These are phyloP conservation scores for Corchorus olitorius DNA, from an alignment of 345 rosid genomes.

Conservation along the genomic window DNA sequence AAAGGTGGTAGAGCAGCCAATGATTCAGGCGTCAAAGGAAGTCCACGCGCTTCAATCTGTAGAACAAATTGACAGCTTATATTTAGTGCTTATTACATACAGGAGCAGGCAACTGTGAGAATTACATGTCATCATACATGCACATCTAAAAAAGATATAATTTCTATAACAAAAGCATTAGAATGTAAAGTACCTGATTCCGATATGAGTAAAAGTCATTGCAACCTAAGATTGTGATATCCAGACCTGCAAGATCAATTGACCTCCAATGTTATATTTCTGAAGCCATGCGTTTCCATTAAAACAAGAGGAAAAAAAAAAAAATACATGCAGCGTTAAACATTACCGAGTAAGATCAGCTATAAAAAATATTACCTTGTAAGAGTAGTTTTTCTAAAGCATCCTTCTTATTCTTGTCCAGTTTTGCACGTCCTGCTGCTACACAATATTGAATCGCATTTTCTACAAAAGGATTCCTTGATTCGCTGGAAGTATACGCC, in stretches of 20 bases:
- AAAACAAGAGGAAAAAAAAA: neutral
- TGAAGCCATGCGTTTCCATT: neutral
- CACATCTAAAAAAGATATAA: neutral
- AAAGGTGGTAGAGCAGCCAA: conserved; percentile 82
- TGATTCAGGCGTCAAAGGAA: conserved; percentile 80
- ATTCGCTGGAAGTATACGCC: conserved; percentile 52
- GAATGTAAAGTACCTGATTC: conserved; percentile 59
- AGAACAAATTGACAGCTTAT: conserved; percentile 8
- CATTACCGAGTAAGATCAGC: conserved; percentile 64
- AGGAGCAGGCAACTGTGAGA: neutral
- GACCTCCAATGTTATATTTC: conserved; percentile 32
- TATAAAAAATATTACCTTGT: conserved; percentile 48
- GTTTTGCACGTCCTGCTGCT: conserved; percentile 74
- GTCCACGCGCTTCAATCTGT: conserved; percentile 86
- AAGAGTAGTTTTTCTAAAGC: conserved; percentile 65
- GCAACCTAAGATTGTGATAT: conserved; percentile 83
- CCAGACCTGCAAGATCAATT: conserved; percentile 69
- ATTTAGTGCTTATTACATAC: neutral
- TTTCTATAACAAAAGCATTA: conserved; percentile 5
- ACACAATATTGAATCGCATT: conserved; percentile 74
- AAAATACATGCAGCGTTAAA: conserved; percentile 19
- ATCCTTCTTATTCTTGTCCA: conserved; percentile 55
- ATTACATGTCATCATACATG: neutral
- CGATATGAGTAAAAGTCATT: conserved; percentile 97
- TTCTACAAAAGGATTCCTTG: conserved; percentile 87